These are phyloP conservation scores for Colletotrichum horii DNA, from an alignment of 2,329 filamentous ascomycete genomes.

Conservation along the genomic window DNA sequence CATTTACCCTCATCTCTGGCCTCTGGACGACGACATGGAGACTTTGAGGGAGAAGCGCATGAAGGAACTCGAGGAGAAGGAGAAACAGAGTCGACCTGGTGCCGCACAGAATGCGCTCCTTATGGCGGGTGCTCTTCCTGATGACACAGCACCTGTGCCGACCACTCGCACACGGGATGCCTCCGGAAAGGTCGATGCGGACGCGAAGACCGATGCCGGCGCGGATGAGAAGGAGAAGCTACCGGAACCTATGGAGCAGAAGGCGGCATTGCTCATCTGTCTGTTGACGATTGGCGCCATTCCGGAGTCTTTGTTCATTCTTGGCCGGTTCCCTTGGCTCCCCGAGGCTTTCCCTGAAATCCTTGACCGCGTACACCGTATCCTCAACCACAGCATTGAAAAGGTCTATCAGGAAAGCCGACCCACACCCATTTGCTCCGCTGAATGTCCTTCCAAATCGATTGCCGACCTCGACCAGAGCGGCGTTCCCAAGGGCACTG, in stretches of 20 bases:
- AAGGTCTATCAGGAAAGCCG: constrained; percentile 66
- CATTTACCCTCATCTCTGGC: constrained; percentile 90
- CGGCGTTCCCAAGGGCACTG: constrained; percentile 70
- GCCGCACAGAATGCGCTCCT: constrained; percentile 82
- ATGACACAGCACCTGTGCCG: constrained; percentile 69
- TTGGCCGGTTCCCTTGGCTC: constrained; percentile 93
- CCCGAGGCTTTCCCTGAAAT: constrained; percentile 84
- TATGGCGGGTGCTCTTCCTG: constrained; percentile 83
- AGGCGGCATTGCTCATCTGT: constrained; percentile 82
- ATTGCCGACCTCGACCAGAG: constrained; percentile 64
- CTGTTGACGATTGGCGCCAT: constrained; percentile 90
- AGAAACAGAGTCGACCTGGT: constrained; percentile 72
- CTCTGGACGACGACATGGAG: constrained; percentile 83
- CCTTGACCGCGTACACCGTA: constrained; percentile 80
- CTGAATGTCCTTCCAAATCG: constrained; percentile 49
- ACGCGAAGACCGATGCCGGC: constrained; percentile 54
- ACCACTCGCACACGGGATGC: constrained; percentile 55
- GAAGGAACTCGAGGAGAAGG: constrained; percentile 80
- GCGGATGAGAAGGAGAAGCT: constrained; percentile 55
- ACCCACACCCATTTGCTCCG: constrained; percentile 33
- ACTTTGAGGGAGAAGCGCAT: constrained; percentile 71
- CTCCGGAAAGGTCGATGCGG: constrained; percentile 55
- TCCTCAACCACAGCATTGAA: constrained; percentile 81
- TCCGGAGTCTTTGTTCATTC: constrained; percentile 89
- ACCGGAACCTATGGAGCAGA: constrained; percentile 85